Conservation (phyloP, 1,139 yeast species). For the Blastobotrys niveus region DNA sequence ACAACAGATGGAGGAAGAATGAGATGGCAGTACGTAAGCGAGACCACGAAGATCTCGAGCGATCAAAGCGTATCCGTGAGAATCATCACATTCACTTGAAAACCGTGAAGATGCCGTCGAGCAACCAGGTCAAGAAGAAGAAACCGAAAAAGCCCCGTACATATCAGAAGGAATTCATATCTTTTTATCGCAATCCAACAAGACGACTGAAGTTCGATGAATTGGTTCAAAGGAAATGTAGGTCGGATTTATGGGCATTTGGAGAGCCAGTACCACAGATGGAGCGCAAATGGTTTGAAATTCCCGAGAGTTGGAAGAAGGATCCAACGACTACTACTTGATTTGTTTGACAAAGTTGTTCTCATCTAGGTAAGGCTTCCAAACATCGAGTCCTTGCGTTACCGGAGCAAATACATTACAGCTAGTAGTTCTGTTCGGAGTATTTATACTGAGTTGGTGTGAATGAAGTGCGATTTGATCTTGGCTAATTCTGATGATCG, state of each 20-base stretch:
- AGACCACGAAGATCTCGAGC: conserved; percentile 7
- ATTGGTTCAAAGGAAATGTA: conserved; percentile 18
- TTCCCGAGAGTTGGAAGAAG: conserved; percentile 71
- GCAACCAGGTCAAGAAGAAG: too few species aligned
- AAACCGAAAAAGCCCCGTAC: background rate
- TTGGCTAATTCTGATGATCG: conserved; percentile 18
- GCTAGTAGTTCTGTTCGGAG: background rate
- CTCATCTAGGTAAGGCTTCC: conserved; percentile 5
- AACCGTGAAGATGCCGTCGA: too few species aligned
- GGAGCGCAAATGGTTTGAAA: conserved; percentile 60
- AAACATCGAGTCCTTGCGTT: background rate
- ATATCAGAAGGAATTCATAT: conserved; percentile 13
- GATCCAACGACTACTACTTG: too few species aligned
- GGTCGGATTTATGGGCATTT: conserved; percentile 23
- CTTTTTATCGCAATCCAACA: conserved; percentile 20
- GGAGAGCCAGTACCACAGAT: conserved; percentile 37
- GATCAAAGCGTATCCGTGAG: too few species aligned
- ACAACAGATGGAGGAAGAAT: conserved; percentile 39
- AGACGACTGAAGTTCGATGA: conserved; percentile 24
- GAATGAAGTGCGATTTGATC: conserved; percentile 14
- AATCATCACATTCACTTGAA: too few species aligned
- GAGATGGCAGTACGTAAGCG: conserved; percentile 22
- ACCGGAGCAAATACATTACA: conserved; percentile 5
- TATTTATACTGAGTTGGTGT: background rate
- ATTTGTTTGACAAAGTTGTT: too few species aligned